Evolutionary conservation across 1,139 yeast genomes (phyloP).

Genomic region (Geotrichum siamense): DNA sequence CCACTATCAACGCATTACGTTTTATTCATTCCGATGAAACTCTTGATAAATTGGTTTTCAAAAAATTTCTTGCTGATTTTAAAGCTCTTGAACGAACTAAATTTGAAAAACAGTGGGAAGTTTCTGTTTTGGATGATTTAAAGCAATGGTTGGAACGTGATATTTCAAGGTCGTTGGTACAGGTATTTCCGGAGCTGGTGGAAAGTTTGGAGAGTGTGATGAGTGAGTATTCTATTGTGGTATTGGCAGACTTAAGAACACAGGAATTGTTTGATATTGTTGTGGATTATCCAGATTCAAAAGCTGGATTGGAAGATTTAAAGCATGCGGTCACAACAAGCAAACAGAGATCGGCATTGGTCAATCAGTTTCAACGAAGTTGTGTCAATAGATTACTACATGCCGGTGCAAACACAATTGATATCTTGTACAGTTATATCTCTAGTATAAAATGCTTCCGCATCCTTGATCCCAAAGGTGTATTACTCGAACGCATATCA

Average conservation of each 20-base stretch:
- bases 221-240: constrained; percentile 15
- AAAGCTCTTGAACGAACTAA: constrained; percentile 8
- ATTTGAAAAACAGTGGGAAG: constrained; percentile 20
- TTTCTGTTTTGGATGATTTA: constrained; percentile 19
- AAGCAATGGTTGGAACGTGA: constrained; percentile 19
- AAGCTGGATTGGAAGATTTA: constrained; percentile 57
- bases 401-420: constrained; percentile 77
- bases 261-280: constrained; percentile 62
- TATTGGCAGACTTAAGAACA: constrained; percentile 39
- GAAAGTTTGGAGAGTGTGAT: constrained; percentile 13
- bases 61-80: constrained; percentile 16
- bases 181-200: constrained; percentile 12
- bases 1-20: constrained; percentile 11
- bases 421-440: constrained; percentile 62
- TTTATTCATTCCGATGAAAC: constrained; percentile 17
- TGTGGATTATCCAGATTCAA: constrained; percentile 50
- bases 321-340: constrained; percentile 39
- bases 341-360: constrained; percentile 47
- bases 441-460: constrained; percentile 67
- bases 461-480: constrained; percentile 82
- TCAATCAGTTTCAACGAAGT: constrained; percentile 45
- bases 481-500: constrained; percentile 66
- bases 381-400: constrained; percentile 55
- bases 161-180: constrained; percentile 12
- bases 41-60: constrained; percentile 18